phyloP scores from a whole-genome alignment of 768 basidiomycete genomes.

The Sporobolomyces pararoseus region DNA sequence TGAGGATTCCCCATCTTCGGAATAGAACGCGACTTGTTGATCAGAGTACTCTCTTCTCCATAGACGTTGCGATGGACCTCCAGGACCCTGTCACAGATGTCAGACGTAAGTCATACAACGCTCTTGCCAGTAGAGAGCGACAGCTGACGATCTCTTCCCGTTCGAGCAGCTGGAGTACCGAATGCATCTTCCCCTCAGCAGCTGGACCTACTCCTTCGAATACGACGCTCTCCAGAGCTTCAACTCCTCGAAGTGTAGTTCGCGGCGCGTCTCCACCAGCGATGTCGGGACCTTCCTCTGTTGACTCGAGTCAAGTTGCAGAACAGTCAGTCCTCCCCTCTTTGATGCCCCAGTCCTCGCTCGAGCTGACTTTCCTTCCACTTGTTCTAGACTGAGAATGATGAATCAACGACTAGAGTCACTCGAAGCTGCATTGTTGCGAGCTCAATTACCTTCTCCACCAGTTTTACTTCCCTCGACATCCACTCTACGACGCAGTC shows the following conservation, averaged over 20 bases:
- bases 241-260: not conserved
- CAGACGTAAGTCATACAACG: conserved; percentile 34
- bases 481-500: not conserved
- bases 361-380: conserved; percentile 8
- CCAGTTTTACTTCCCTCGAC: not conserved
- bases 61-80: conserved; percentile 38
- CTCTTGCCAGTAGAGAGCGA: no score
- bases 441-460: conserved; percentile 16
- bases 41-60: no score
- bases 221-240: not conserved
- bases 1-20: no score
- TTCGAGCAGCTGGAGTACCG: conserved; percentile 31
- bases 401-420: conserved; percentile 41
- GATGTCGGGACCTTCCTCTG: not conserved
- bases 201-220: conserved; percentile 13
- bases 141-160: not conserved
- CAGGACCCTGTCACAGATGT: conserved; percentile 39
- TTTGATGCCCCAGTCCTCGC: not conserved
- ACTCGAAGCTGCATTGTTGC: conserved; percentile 35
- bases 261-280: not conserved
- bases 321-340: conserved; percentile 18
- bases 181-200: conserved; percentile 35
- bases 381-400: conserved; percentile 6
- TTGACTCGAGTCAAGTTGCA: conserved; percentile 25
- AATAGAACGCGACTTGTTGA: not conserved